Evolutionary conservation across 345 rosid species (phyloP).

Genomic region (Sisymbrium altissimum): DNA sequence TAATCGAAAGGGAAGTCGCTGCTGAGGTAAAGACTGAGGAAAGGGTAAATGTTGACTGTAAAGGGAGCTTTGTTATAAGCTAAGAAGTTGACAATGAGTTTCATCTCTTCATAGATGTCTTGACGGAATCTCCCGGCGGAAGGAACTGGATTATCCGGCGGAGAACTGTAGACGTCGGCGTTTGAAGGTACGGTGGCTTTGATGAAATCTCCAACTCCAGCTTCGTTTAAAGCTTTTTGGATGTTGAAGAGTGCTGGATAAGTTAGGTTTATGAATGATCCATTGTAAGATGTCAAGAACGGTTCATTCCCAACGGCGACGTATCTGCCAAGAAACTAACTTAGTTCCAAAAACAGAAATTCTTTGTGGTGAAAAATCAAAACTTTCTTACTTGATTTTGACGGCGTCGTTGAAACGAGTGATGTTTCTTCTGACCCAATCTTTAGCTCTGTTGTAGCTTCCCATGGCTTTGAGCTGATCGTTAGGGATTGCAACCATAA

Average conservation of each 20-base stretch:
- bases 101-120: slow-evolving; percentile 57
- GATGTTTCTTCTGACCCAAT: slow-evolving; percentile 71
- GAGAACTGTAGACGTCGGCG: slow-evolving; percentile 80
- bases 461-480: slow-evolving; percentile 67
- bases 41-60: slow-evolving; percentile 89
- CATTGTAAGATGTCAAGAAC: slow-evolving; percentile 72
- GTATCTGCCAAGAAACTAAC: slow-evolving; percentile 44
- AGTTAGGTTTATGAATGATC: slow-evolving; percentile 62
- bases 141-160: slow-evolving; percentile 53
- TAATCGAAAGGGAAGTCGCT: slow-evolving; percentile 71
- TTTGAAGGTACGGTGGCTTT: slow-evolving; percentile 89
- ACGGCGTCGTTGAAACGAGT: slow-evolving; percentile 68
- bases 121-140: slow-evolving; percentile 74
- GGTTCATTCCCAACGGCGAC: slow-evolving; percentile 94
- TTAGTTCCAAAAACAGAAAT: background rate
- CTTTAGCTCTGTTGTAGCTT: slow-evolving; percentile 50
- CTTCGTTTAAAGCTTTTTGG: slow-evolving; percentile 82
- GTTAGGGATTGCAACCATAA: slow-evolving; percentile 93
- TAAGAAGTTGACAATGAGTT: slow-evolving; percentile 67
- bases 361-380: background rate
- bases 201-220: slow-evolving; percentile 59
- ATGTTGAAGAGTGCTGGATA: slow-evolving; percentile 86
- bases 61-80: slow-evolving; percentile 71
- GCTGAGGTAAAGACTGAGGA: slow-evolving; percentile 76
- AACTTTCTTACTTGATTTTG: slow-evolving; percentile 52